Evolutionary conservation across 352 stramenopile species (phyloP).

Genomic region (Pythium volutum): DNA sequence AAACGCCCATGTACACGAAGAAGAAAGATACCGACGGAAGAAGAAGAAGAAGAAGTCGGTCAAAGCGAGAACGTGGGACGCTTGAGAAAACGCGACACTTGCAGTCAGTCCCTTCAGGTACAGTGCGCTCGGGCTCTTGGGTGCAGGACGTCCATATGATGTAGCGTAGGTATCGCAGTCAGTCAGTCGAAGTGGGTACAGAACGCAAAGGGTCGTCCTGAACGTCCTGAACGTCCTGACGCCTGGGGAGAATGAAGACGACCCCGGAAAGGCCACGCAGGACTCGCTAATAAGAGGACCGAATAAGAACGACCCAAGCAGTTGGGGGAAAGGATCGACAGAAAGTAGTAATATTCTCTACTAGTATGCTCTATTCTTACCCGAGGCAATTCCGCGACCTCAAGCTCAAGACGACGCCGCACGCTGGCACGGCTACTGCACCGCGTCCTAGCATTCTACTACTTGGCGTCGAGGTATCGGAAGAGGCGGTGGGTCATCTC

Average conservation of each 20-base stretch:
- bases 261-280: not conserved
- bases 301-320: too few species aligned
- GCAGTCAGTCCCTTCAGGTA: too few species aligned
- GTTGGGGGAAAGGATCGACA: not conserved
- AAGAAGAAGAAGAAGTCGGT: slow-evolving; percentile 2
- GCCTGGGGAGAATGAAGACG: not conserved
- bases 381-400: not conserved
- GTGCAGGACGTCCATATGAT: too few species aligned
- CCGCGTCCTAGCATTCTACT: not conserved
- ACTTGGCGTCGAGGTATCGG: slow-evolving; percentile 44
- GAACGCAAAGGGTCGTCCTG: not conserved
- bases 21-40: not conserved
- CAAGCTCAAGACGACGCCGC: too few species aligned
- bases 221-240: not conserved
- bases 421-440: too few species aligned
- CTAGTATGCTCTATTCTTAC: slow-evolving; percentile 6
- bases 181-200: not conserved
- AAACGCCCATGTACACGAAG: not conserved
- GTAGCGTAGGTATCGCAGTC: not conserved
- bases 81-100: too few species aligned
- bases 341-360: not conserved
- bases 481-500: slow-evolving; percentile 86
- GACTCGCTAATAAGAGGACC: not conserved
- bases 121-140: too few species aligned
- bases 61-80: slow-evolving; percentile 12